Conservation (phyloP, 2,329 filamentous ascomycete species). For the Zarea fungicola region DNA sequence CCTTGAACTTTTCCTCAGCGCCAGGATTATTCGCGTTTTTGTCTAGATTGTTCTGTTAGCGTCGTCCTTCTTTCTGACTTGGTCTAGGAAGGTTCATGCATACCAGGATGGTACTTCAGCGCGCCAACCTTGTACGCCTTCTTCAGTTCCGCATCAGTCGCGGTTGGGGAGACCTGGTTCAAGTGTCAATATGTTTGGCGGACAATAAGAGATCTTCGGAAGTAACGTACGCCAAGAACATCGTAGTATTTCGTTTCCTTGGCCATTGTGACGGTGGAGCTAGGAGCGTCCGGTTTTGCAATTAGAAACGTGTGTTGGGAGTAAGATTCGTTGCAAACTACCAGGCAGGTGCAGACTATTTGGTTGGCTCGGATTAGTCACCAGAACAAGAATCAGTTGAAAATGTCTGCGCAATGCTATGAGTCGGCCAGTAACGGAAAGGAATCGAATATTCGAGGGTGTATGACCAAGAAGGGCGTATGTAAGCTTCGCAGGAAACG, state of each 20-base stretch:
- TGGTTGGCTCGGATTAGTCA: not conserved
- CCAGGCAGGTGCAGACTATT: not conserved
- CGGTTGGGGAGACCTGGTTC: constrained; percentile 66
- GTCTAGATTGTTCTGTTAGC: constrained; percentile 49
- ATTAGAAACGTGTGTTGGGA: not conserved
- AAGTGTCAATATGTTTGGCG: not conserved
- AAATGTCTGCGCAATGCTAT: not conserved
- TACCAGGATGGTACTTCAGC: constrained; percentile 80
- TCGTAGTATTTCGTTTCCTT: constrained; percentile 79
- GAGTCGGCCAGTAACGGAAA: not conserved
- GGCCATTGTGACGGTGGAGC: constrained; percentile 54
- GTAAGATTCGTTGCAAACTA: not conserved
- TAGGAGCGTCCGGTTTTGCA: not conserved
- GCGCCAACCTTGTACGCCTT: constrained; percentile 83
- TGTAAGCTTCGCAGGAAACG: not conserved
- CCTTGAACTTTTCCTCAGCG: constrained; percentile 97
- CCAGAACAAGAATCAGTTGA: not conserved
- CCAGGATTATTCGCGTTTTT: constrained; percentile 94
- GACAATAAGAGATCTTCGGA: not conserved
- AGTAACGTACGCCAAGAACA: constrained; percentile 61
- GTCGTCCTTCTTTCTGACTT: not conserved
- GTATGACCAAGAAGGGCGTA: not conserved
- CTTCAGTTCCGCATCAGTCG: constrained; percentile 82
- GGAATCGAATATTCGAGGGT: not conserved
- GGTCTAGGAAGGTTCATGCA: constrained; percentile 22